phyloP scores from a whole-genome alignment of 345 rosid species.

The Odontarrhena argentea region DNA sequence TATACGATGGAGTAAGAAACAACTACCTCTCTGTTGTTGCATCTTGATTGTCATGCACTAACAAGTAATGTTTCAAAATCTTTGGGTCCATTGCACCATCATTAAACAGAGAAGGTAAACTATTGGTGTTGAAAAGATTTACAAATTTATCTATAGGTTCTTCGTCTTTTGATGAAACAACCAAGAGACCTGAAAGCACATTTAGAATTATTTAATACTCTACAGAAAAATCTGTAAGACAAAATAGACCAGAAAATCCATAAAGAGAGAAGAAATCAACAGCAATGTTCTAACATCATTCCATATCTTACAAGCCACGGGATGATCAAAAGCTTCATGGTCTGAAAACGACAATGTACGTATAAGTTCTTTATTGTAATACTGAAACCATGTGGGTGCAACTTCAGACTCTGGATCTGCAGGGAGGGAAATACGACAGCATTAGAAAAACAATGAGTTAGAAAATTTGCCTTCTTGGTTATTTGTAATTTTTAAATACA shows the following conservation, averaged over 20 bases:
- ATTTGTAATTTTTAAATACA: not conserved
- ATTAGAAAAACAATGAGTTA: slow-evolving; percentile 20
- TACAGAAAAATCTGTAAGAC: slow-evolving; percentile 19
- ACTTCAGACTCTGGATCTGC: slow-evolving; percentile 77
- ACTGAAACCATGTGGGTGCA: slow-evolving; percentile 83
- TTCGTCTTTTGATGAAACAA: slow-evolving; percentile 89
- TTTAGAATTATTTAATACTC: slow-evolving; percentile 14
- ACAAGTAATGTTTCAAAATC: slow-evolving; percentile 75
- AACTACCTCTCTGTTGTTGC: slow-evolving; percentile 70
- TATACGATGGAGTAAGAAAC: slow-evolving; percentile 10
- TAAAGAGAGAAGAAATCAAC: slow-evolving; percentile 9
- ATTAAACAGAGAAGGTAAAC: slow-evolving; percentile 77
- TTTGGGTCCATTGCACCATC: slow-evolving; percentile 96
- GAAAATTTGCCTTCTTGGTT: slow-evolving; percentile 1
- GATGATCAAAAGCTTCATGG: slow-evolving; percentile 98
- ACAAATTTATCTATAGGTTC: slow-evolving; percentile 77
- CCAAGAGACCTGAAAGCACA: slow-evolving; percentile 77
- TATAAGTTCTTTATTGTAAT: slow-evolving; percentile 79
- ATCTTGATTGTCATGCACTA: slow-evolving; percentile 93
- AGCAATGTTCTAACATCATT: slow-evolving; percentile 28
- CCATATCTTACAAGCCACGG: slow-evolving; percentile 84
- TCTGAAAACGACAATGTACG: slow-evolving; percentile 76
- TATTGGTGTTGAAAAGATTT: slow-evolving; percentile 81
- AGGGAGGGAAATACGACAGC: slow-evolving; percentile 24
- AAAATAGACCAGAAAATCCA: slow-evolving; percentile 23